phyloP scores from a whole-genome alignment of 164 flowering plant species.

The Berberis vulgaris region DNA sequence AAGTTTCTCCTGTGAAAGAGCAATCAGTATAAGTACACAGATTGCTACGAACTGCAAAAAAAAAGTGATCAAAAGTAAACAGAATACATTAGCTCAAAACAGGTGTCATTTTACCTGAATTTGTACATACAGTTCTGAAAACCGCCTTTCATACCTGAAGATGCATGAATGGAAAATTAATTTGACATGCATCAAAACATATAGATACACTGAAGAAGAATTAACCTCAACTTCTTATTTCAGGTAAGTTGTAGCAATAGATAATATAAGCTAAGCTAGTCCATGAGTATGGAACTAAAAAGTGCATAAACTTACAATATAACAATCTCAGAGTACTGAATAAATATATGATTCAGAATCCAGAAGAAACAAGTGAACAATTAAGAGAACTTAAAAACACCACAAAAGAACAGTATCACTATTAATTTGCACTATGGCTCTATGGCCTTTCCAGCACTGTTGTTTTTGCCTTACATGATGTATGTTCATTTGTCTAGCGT shows the following conservation, averaged over 20 bases:
- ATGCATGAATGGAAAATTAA: neutral
- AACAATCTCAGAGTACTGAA: neutral
- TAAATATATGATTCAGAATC: too few species aligned
- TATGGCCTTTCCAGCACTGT: too few species aligned
- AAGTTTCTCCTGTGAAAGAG: constrained; percentile 50
- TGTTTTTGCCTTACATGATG: too few species aligned
- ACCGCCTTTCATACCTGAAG: constrained; percentile 69
- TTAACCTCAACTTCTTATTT: neutral
- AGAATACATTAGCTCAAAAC: neutral
- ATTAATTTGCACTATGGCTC: too few species aligned
- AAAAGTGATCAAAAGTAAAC: neutral
- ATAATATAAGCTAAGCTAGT: too few species aligned
- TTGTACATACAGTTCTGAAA: constrained; percentile 60
- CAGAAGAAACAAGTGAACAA: too few species aligned
- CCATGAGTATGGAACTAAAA: too few species aligned
- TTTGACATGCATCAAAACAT: neutral
- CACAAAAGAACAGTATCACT: too few species aligned
- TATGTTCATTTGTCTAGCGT: too few species aligned
- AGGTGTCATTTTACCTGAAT: constrained; percentile 47
- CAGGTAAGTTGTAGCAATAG: neutral
- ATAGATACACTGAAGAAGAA: neutral
- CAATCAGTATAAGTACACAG: neutral
- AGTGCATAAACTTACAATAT: neutral
- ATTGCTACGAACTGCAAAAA: neutral
- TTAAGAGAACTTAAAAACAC: too few species aligned